A percentile compares a stretch with the other conserved stretches of the same genome.
phyloP scores from a whole-genome alignment of 768 basidiomycete genomes.

The Trametes cubensis region DNA sequence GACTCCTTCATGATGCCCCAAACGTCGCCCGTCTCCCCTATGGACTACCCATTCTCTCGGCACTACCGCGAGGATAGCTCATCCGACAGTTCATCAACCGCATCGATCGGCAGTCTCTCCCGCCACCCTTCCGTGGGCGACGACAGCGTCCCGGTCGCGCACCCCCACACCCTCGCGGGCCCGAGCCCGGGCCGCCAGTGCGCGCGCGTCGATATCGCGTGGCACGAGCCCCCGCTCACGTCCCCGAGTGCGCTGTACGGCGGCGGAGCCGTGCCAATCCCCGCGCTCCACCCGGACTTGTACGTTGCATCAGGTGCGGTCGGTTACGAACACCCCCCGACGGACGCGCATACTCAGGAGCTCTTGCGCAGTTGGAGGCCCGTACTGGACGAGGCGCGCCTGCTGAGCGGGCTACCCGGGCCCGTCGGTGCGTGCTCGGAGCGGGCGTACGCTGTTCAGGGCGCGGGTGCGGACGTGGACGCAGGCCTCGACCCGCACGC shows the following conservation, averaged over 20 bases:
- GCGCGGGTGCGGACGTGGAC: background rate
- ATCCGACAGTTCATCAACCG: constrained; percentile 12
- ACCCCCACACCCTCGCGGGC: background rate
- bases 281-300: constrained; percentile 11
- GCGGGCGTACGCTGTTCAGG: background rate
- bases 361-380: constrained; percentile 16
- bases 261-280: background rate
- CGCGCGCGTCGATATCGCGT: background rate
- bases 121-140: background rate
- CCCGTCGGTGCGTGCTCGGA: background rate
- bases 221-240: constrained; percentile 9
- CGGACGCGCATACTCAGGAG: constrained; percentile 5
- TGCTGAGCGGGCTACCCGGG: background rate
- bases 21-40: constrained; percentile 8
- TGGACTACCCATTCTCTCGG: constrained; percentile 9
- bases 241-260: constrained; percentile 1
- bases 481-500: constrained; percentile 2
- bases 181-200: background rate
- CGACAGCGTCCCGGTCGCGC: background rate
- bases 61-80: constrained; percentile 19
- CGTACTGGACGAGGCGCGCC: constrained; percentile 6
- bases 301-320: constrained; percentile 12
- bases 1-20: constrained; percentile 9
- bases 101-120: constrained; percentile 16
- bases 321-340: constrained; percentile 3